Evolutionary conservation across 208 protist genomes (phyloP).

Genomic region (Herpetomonas tarakana): DNA sequence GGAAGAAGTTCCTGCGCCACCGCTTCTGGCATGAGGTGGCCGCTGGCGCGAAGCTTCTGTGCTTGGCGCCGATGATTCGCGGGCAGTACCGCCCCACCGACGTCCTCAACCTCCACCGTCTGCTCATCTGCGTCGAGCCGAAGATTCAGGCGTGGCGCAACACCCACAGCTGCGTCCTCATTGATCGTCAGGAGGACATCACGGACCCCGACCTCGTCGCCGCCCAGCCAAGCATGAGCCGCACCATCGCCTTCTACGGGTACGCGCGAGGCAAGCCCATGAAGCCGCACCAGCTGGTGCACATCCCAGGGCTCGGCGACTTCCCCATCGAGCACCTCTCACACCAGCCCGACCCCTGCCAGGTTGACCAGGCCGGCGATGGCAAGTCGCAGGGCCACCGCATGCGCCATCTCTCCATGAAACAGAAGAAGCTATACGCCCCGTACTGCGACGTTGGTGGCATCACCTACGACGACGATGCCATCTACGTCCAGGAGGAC

Average conservation of each 20-base stretch:
- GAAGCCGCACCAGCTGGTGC: constrained; percentile 89
- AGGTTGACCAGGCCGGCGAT: constrained; percentile 43
- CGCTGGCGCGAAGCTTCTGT: constrained; percentile 97
- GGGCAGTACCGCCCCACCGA: constrained; percentile 97
- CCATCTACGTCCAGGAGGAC: constrained; percentile 95
- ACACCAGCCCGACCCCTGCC: constrained; percentile 95
- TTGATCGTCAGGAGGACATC: constrained; percentile 98
- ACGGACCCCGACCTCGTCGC: constrained; percentile 91
- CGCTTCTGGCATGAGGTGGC: constrained; percentile 93
- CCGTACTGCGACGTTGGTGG: constrained; percentile 98
- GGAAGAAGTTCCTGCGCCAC: constrained; percentile 98
- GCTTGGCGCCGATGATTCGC: constrained; percentile 94
- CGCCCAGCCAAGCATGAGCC: constrained; percentile 58
- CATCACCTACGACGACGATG: constrained; percentile 98
- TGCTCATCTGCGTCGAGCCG: constrained; percentile 97
- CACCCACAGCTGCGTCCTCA: constrained; percentile 96
- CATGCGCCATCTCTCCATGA: constrained; percentile 92
- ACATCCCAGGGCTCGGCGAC: constrained; percentile 98
- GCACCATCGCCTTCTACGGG: constrained; percentile 97
- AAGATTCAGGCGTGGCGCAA: constrained; percentile 97
- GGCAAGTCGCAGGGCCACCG: constrained; percentile 56
- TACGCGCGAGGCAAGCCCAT: constrained; percentile 97
- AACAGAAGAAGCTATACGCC: constrained; percentile 96
- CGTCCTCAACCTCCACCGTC: constrained; percentile 96
- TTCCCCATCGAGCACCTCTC: constrained; percentile 89